Evolutionary conservation across 148 eudicot genomes (phyloP).

Genomic region (Spergularia marina): DNA sequence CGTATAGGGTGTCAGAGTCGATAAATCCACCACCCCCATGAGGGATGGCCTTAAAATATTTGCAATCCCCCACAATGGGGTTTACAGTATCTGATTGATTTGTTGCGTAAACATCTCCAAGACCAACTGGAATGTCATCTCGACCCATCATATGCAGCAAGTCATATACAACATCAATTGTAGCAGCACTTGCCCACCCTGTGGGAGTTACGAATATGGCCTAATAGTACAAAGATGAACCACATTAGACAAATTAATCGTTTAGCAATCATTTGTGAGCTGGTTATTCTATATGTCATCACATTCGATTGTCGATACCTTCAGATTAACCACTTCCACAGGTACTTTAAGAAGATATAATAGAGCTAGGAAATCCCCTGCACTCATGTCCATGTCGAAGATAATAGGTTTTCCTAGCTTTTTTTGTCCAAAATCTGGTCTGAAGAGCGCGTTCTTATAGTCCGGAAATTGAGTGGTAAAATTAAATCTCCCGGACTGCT

Average conservation of each 20-base stretch:
- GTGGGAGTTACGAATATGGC: slow-evolving; percentile 78
- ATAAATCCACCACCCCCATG: slow-evolving; percentile 86
- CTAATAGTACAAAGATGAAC: slow-evolving; percentile 27
- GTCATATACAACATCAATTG: slow-evolving; percentile 75
- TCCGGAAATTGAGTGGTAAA: slow-evolving; percentile 66
- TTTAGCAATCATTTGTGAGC: no score
- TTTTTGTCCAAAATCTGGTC: slow-evolving; percentile 47
- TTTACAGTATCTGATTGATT: slow-evolving; percentile 58
- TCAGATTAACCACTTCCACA: slow-evolving; percentile 53
- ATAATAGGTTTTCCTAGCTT: slow-evolving; percentile 56
- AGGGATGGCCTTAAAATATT: slow-evolving; percentile 67
- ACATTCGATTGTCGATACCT: slow-evolving; percentile 35
- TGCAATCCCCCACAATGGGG: slow-evolving; percentile 69
- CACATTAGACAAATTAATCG: not conserved
- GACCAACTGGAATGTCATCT: slow-evolving; percentile 79
- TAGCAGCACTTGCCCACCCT: slow-evolving; percentile 96
- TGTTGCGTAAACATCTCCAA: slow-evolving; percentile 61
- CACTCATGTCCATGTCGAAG: slow-evolving; percentile 95
- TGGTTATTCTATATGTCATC: no score
- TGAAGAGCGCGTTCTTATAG: slow-evolving; percentile 43
- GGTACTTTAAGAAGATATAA: slow-evolving; percentile 85
- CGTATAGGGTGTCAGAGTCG: slow-evolving; percentile 86
- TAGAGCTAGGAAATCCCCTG: slow-evolving; percentile 80
- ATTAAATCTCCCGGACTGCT: slow-evolving; percentile 70
- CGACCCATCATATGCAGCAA: slow-evolving; percentile 96